phyloP scores from a whole-genome alignment of 495 filamentous ascomycete genomes.

The Tuber aestivum region DNA sequence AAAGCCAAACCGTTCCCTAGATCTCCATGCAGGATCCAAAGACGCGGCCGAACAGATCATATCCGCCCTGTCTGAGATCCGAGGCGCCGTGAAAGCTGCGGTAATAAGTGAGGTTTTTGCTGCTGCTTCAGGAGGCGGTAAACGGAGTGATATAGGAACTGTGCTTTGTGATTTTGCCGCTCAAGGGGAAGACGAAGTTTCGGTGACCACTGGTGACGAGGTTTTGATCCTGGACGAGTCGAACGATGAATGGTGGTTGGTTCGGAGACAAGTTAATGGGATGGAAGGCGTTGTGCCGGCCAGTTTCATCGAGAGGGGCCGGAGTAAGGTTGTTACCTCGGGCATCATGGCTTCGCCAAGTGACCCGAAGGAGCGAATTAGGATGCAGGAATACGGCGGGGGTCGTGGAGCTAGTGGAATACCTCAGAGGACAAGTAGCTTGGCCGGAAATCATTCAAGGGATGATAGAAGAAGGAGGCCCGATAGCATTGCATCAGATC shows the following conservation, averaged over 20 bases:
- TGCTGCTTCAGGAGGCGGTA: slow-evolving; percentile 62
- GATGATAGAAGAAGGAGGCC: slow-evolving; percentile 27
- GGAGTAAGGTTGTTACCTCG: slow-evolving; percentile 20
- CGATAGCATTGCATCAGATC: slow-evolving; percentile 19
- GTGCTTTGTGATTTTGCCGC: slow-evolving; percentile 95
- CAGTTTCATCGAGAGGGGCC: slow-evolving; percentile 73
- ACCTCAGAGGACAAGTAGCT: slow-evolving; percentile 34
- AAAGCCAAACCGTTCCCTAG: slow-evolving; percentile 81
- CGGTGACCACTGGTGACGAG: slow-evolving; percentile 81
- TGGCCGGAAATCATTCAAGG: slow-evolving; percentile 31
- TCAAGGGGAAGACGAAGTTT: slow-evolving; percentile 94
- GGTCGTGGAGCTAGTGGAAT: slow-evolving; percentile 21
- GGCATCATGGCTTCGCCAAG: slow-evolving; percentile 40
- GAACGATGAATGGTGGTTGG: slow-evolving; percentile 98
- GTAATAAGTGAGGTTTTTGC: slow-evolving; percentile 82
- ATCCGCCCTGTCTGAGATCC: slow-evolving; percentile 76
- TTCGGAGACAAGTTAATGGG: slow-evolving; percentile 79
- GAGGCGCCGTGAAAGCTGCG: slow-evolving; percentile 73
- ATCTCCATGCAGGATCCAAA: slow-evolving; percentile 96
- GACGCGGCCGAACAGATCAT: slow-evolving; percentile 94
- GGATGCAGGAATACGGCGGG: slow-evolving; percentile 22
- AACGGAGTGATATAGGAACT: slow-evolving; percentile 63
- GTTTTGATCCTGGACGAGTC: slow-evolving; percentile 83
- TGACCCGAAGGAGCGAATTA: slow-evolving; percentile 31
- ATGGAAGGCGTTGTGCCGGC: slow-evolving; percentile 97